Base-by-base conservation (phyloP, 2,329 filamentous ascomycete genomes). In the Sphaerulina vaccinii region DNA sequence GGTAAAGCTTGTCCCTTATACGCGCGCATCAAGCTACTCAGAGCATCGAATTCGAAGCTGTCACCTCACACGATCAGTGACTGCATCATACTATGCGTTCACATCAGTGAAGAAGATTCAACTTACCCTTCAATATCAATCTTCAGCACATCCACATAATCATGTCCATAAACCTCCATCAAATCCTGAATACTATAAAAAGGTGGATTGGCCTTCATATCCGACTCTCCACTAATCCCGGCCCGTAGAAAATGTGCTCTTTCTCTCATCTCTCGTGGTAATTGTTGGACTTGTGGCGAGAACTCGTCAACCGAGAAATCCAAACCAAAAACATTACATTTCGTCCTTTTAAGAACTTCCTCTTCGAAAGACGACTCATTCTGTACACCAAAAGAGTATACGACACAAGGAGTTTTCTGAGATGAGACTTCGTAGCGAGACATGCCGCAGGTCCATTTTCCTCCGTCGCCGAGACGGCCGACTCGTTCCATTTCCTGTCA, bases 371-470 rank as follows among this genome's bases (percentile, higher is more conserved):
- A 68, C 1, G 69, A 71, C 57, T 74, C 71, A 54, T 67, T 62
- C 40, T 57, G 56, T 8, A 70, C 62, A 33, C 72, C 72, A 45
- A 74, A 73, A 13, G 66, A 69, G 58, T 74, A 74, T 52, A 73
- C 66, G 48, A 70, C 36, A 13, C 33, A 46, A 8, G 33, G 29
- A 8, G n/a, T 46, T 29, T 41, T 51, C 45, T 65, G 67, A 9
- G 66, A 61, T 24, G 43, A 53, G 19, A 22, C 11, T 35, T 29
- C 49, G 32, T 46, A 41, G n/a, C 63, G 57, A 5, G 64, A 67
- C 68, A 73, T 71, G 32, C 71, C 72, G 58, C 71, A 75, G 11
- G 73, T 66, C 68, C 70, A 72, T 55, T 74, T 75, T 18, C 72
- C 72, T n/a, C 72, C 72, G 33, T 73, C 71, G 23, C 72, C 72